Percentiles rank a stretch among this genome's conserved stretches.
Evolutionary conservation across 1,139 yeast species (phyloP).

Genomic region (Kurtzmaniella natalensis): DNA sequence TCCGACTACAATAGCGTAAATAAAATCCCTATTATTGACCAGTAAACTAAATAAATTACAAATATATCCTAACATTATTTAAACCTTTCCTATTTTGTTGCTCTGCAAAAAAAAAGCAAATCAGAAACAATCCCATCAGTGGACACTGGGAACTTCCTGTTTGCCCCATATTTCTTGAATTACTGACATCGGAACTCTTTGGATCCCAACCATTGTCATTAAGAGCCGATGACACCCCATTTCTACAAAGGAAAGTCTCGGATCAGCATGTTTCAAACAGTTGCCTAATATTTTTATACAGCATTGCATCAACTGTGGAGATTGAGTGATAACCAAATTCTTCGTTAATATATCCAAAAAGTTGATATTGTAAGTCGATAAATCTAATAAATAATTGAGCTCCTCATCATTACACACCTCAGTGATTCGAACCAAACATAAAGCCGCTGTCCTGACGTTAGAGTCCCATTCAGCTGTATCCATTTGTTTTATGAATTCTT

Average conservation of each 20-base stretch:
- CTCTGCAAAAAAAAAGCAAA: no score
- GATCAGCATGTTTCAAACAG: background rate
- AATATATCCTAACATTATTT: no score
- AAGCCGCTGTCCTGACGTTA: background rate
- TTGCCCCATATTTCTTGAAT: background rate
- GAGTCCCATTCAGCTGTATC: background rate
- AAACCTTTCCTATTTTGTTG: no score
- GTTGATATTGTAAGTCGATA: background rate
- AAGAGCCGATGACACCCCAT: conserved; percentile 1
- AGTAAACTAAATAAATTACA: no score
- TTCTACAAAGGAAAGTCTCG: background rate
- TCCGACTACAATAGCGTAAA: no score
- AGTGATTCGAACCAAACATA: background rate
- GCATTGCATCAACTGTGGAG: background rate
- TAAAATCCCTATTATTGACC: no score
- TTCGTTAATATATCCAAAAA: background rate
- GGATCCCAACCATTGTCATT: background rate
- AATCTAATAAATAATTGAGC: background rate
- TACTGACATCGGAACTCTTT: background rate
- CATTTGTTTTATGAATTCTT: background rate
- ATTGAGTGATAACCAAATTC: background rate
- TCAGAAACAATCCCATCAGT: no score
- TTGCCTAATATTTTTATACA: background rate
- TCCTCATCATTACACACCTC: background rate
- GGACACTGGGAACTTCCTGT: no score